Evolutionary conservation across 1,284 basidiomycete species (phyloP).

Genomic region (Apiotrichum porosum): DNA sequence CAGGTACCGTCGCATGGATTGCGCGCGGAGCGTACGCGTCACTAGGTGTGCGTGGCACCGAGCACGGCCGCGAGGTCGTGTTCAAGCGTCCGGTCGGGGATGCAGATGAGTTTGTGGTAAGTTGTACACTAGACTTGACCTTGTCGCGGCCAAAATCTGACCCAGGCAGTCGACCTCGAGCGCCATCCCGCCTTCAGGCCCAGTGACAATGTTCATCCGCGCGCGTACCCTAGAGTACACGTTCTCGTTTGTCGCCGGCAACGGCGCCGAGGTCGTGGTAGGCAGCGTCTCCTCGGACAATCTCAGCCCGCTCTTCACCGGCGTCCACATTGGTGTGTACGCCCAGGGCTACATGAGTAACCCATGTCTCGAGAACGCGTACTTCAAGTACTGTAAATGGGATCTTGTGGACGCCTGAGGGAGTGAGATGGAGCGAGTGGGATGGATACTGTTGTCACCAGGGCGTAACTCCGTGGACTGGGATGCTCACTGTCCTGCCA

Average conservation of each 20-base stretch:
- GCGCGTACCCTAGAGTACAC: neutral
- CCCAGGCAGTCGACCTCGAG: conserved; percentile 1
- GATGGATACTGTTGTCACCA: too few relatives aligned
- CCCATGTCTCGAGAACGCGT: conserved; percentile 11
- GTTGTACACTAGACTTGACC: too few relatives aligned
- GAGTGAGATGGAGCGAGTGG: neutral
- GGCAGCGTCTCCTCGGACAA: conserved; percentile 1
- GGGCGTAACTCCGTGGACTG: too few relatives aligned
- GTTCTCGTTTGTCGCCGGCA: conserved; percentile 4
- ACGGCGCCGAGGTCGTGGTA: neutral
- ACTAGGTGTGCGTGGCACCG: neutral
- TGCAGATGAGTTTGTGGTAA: conserved; percentile 1
- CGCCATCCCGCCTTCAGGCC: neutral
- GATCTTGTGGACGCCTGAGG: neutral
- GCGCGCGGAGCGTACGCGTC: conserved; percentile 5
- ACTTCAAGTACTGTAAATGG: conserved; percentile 13
- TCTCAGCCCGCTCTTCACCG: conserved; percentile 22
- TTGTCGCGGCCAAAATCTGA: too few relatives aligned
- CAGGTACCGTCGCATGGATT: conserved; percentile 17
- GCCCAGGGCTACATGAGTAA: conserved; percentile 17
- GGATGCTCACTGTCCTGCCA: too few relatives aligned
- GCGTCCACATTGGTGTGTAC: conserved; percentile 22
- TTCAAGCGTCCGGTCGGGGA: conserved; percentile 7
- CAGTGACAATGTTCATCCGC: conserved; percentile 3
- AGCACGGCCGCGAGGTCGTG: conserved; percentile 4